Evolutionary conservation across 768 basidiomycete species (phyloP).

Genomic region (Tricholoma hemisulphureum): DNA sequence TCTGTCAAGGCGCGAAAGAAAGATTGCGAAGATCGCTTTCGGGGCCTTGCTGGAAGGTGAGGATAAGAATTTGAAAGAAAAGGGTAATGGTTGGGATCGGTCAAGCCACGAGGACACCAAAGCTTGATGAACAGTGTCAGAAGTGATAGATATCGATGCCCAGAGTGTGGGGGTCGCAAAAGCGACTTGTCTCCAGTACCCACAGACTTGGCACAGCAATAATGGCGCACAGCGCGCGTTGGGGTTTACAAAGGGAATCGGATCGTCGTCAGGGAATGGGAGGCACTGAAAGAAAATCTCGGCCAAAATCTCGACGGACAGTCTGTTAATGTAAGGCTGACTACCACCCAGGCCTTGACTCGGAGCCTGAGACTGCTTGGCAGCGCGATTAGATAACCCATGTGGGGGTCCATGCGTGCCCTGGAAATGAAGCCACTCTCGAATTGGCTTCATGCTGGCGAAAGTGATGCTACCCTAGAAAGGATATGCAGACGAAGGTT

Average conservation of each 20-base stretch:
- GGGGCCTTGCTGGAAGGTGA: background rate
- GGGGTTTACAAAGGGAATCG: background rate
- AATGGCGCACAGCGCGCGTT: background rate
- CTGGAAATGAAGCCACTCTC: background rate
- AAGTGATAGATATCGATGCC: background rate
- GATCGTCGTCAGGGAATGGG: background rate
- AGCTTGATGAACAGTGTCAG: background rate
- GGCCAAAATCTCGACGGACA: background rate
- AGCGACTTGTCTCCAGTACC: conserved; percentile 1
- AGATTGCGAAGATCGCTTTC: background rate
- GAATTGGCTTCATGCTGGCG: background rate
- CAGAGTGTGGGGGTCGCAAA: background rate
- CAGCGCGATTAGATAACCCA: background rate
- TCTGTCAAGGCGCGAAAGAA: background rate
- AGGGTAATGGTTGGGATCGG: background rate
- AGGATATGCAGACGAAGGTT: too few relatives aligned
- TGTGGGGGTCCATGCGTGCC: background rate
- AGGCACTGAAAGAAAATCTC: background rate
- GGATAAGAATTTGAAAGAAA: background rate
- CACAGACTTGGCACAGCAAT: conserved; percentile 3
- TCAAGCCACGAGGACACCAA: conserved; percentile 1
- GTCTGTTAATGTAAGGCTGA: background rate
- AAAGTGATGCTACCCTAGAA: too few relatives aligned
- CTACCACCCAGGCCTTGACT: background rate
- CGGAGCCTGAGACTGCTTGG: too few relatives aligned